Conservation (phyloP, 805 yeast genomes). For the Starmerella sp. region DNA sequence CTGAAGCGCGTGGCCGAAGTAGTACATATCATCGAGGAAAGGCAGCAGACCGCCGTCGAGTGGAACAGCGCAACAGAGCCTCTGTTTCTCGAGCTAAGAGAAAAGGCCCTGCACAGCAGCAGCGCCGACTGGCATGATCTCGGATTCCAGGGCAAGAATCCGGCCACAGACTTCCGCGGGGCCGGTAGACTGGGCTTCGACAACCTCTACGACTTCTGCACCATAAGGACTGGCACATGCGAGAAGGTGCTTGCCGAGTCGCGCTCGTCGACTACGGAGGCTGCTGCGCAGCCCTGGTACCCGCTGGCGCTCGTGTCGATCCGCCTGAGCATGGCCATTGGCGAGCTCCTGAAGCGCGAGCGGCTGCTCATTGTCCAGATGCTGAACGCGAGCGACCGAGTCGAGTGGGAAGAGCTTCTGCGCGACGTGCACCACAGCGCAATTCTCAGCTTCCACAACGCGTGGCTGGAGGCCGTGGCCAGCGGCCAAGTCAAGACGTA, state of each 20-base stretch:
- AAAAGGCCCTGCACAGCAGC: not conserved
- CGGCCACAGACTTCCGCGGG: conserved; percentile 31
- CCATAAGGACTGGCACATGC: conserved; percentile 8
- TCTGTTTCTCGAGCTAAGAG: not conserved
- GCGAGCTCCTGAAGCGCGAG: conserved; percentile 12
- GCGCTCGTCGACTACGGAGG: conserved; percentile 17
- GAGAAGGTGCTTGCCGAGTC: conserved; percentile 21
- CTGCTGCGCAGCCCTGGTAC: conserved; percentile 25
- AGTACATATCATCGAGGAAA: not conserved
- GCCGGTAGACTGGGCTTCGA: conserved; percentile 26
- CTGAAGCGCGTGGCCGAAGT: conserved; percentile 1
- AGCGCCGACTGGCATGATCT: conserved; percentile 28
- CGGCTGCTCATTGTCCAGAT: conserved; percentile 9
- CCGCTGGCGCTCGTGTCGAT: conserved; percentile 29
- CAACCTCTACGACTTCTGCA: conserved; percentile 22
- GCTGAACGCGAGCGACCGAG: not conserved
- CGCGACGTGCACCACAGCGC: conserved; percentile 17
- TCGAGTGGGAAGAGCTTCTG: conserved; percentile 4
- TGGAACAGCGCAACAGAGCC: not conserved
- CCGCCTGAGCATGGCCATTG: conserved; percentile 20
- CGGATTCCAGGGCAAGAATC: conserved; percentile 34
- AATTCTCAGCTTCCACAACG: conserved; percentile 22
- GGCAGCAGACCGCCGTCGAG: not conserved
- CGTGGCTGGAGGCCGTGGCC: conserved; percentile 22
- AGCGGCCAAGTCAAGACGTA: conserved; percentile 21